These are phyloP conservation scores for Mycena leptocephala DNA, from an alignment of 768 basidiomycete genomes.

Conservation along the genomic window DNA sequence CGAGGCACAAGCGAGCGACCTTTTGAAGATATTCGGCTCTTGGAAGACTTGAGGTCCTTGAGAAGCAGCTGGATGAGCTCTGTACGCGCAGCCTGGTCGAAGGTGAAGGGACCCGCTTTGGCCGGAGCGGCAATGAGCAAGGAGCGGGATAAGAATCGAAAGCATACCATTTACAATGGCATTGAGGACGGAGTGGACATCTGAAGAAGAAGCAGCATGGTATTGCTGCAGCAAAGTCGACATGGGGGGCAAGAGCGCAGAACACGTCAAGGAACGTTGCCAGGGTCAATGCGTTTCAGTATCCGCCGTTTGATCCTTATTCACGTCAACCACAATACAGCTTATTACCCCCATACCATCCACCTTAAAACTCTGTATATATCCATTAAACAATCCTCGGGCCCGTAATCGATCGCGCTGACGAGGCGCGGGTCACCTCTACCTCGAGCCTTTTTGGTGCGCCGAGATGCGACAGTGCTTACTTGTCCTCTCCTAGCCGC, in stretches of 20 bases:
- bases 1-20: conserved; percentile 54
- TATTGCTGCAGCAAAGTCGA: conserved; percentile 31
- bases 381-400: too few species aligned
- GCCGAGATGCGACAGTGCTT: too few species aligned
- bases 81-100: conserved; percentile 65
- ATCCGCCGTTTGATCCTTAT: background rate
- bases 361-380: too few species aligned
- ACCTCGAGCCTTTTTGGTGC: too few species aligned
- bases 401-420: too few species aligned
- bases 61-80: conserved; percentile 74
- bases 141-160: background rate
- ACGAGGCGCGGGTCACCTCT: too few species aligned
- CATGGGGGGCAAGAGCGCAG: conserved; percentile 26
- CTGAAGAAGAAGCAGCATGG: conserved; percentile 10
- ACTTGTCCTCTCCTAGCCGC: too few species aligned
- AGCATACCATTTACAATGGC: conserved; percentile 18
- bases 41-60: conserved; percentile 69
- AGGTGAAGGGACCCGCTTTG: conserved; percentile 63
- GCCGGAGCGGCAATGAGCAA: background rate
- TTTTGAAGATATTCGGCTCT: conserved; percentile 67
- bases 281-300: background rate
- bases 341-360: too few species aligned
- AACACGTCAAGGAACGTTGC: background rate
- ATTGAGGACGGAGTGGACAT: conserved; percentile 16
- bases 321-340: too few species aligned